A percentile compares a stretch with the other conserved stretches of the same genome.
Evolutionary conservation across 805 yeast genomes (phyloP).

Genomic region (Saturnispora gosingensis): DNA sequence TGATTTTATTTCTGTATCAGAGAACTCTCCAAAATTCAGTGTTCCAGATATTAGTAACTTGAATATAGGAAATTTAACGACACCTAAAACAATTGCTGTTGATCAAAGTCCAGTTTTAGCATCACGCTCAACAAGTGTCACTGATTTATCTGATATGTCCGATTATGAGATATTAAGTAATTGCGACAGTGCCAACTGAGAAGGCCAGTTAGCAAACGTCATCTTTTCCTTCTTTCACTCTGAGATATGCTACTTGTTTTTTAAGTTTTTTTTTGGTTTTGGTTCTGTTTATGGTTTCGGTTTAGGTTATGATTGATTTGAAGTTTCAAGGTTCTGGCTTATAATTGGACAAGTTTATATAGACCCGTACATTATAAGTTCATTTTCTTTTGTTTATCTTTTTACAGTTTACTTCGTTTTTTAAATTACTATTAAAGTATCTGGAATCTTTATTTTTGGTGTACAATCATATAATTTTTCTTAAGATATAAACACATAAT

Average conservation of each 20-base stretch:
- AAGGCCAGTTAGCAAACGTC: background rate
- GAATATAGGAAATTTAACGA: background rate
- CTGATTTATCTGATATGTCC: constrained; percentile 1
- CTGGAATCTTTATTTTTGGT: background rate
- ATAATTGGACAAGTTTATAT: background rate
- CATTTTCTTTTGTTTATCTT: background rate
- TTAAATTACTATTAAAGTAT: background rate
- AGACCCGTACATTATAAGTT: background rate
- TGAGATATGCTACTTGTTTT: background rate
- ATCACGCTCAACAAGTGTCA: background rate
- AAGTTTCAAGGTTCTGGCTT: background rate
- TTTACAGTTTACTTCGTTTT: background rate
- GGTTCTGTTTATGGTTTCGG: background rate
- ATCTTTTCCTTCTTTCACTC: background rate
- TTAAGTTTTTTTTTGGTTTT: background rate
- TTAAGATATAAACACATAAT: constrained; percentile 1
- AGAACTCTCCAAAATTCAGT: background rate
- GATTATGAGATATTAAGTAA: constrained; percentile 6
- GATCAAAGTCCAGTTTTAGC: constrained; percentile 2
- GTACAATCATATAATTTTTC: background rate
- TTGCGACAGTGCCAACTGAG: background rate
- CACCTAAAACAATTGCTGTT: background rate
- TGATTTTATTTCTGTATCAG: background rate
- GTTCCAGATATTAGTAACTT: background rate
- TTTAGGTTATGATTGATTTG: too few relatives aligned